Base-by-base conservation (phyloP, 306 rosid species). In the barrel medic (Medicago truncatula) region DNA sequence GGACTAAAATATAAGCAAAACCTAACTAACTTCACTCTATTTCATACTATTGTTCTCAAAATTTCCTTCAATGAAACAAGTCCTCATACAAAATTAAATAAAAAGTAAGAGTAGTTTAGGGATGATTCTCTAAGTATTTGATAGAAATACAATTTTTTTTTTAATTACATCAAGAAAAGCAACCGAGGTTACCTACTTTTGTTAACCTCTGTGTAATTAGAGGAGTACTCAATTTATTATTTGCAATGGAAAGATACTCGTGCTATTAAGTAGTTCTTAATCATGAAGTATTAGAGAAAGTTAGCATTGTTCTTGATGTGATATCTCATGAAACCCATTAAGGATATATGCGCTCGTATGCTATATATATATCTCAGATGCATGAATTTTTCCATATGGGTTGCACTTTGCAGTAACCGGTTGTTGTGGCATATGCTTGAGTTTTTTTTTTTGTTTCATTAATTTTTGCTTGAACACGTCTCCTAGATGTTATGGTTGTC, bases 341-440 rank as follows among this genome's bases (percentile, higher is more conserved):
- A 43, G 14, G 15, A 43, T 43, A 43, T 43, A 43, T 43, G 49
- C 10, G 49, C 49, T 9, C 3, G 49, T 11, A 15, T 43, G 49
- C 28, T 23, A 23, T 23, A 23, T 23, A 23, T 23, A 43, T 43
- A 9, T 43, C 49, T 43, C 14, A 43, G 49, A 43, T 43, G 49
- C 49, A 43, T 9, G 49, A 43, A 9, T 43, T 43, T 43, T 43
- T 43, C 13, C 49, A 23, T 23, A 23, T 21, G 28, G 28, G 28
- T 23, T 21, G 23, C 23, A 21, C 23, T 21, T 23, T 67, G 72
- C 28, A 12, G 21, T 46, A 25, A 76, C 23, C 57, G 50, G 73
- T 53, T 50, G 65, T 36, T 28, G 41, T 43, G 74, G 46, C n/a
- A 67, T 18, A 23, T 71, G 25, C 17, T 66, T 10, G 58, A 23